Base-by-base conservation (phyloP, 2,329 filamentous ascomycete species). In the Alternaria incomplexa region DNA sequence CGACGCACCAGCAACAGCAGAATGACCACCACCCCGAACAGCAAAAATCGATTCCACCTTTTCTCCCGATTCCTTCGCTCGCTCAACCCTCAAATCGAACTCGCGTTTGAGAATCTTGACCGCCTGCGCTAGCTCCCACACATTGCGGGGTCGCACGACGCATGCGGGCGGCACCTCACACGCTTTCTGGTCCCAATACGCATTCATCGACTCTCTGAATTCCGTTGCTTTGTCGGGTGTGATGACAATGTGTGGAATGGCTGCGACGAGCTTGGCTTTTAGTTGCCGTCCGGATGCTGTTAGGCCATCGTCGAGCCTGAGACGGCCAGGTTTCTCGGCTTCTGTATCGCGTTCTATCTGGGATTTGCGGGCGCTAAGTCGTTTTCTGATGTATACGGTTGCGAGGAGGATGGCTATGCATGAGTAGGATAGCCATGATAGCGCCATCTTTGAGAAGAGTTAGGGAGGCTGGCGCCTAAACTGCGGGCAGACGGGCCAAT, bases 21-120 rank as follows among this genome's bases (percentile, higher is more conserved):
- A 65, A 30, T 84, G 82, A 0, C 81, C 82, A 13, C 85, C 85
- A 20, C 83, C 80, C 70, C 84, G 81, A 73, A 88, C 81, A 20
- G 87, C 88, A 44, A 73, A 73, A 1, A 69, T 17, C 1, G 61
- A 62, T 9, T 69, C 50, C 2, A n/a, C 3, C 5, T 45, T 12
- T 11, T 43, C 20, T 51, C 36, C 12, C 11, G 30, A 36, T 1
- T 30, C 26, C 17, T 44, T 48, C 9, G 23, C 28, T 26, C 20
- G 32, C 12, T 56, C 30, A 6, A 50, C 48, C 3, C 55, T 78
- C 3, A 79, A 73, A 22, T 77, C 71, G 43, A 72, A 74, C 22
- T 75, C 66, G 7, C 60, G 63, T 58, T 73, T 78, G 8, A 79
- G 44, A 30, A 79, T 69, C 17, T 50, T 68, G 44, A 80, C 68